Conservation (phyloP, 1,139 yeast genomes). For the Saccharomyces hybrid region DNA sequence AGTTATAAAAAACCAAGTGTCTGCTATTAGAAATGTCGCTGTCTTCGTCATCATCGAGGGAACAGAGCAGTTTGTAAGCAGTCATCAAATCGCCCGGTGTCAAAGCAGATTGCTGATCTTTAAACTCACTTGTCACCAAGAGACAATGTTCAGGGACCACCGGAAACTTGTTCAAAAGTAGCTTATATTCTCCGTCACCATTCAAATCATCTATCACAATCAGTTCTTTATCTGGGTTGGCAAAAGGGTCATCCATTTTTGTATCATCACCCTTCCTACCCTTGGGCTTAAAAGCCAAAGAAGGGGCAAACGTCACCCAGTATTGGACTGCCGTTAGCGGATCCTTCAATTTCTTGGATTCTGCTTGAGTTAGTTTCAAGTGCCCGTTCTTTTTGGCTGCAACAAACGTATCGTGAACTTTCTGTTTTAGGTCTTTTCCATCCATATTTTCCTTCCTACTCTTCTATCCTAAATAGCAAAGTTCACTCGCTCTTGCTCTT, state of each 20-base stretch:
- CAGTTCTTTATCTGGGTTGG: constrained; percentile 69
- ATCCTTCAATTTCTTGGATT: constrained; percentile 26
- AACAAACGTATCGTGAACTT: constrained; percentile 30
- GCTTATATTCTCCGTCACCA: constrained; percentile 46
- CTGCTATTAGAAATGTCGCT: constrained; percentile 27
- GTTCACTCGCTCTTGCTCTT: constrained; percentile 1
- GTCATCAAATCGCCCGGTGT: constrained; percentile 61
- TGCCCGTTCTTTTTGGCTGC: constrained; percentile 32
- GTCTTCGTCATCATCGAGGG: constrained; percentile 31
- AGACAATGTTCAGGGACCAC: constrained; percentile 72
- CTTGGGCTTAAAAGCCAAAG: constrained; percentile 54
- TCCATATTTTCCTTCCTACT: constrained; percentile 17
- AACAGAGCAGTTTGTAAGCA: constrained; percentile 45
- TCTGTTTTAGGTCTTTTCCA: constrained; percentile 30
- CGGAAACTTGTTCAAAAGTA: constrained; percentile 81
- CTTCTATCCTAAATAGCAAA: no score
- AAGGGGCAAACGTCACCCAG: constrained; percentile 39
- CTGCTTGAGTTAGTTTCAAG: constrained; percentile 33
- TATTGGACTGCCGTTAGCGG: constrained; percentile 33
- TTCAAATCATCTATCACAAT: constrained; percentile 47
- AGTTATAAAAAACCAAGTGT: constrained; percentile 77
- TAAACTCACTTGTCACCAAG: constrained; percentile 65
- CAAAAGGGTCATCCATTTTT: constrained; percentile 59
- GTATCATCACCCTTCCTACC: constrained; percentile 22
- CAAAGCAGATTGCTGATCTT: constrained; percentile 65